Base-by-base conservation (phyloP, 2,329 filamentous ascomycete genomes). In the Penicillium hordei region DNA sequence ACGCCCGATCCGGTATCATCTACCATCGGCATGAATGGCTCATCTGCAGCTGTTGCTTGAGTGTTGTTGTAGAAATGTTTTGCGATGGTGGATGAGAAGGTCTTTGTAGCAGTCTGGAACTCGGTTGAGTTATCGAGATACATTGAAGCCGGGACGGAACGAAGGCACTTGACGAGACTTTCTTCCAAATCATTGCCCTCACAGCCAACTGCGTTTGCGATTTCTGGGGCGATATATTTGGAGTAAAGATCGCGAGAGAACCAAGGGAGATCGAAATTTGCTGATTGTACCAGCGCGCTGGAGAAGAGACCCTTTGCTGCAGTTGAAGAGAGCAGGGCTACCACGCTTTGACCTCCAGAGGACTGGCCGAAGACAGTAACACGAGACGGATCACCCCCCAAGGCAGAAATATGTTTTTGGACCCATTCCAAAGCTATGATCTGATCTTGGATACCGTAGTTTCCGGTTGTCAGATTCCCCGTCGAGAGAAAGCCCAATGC, bases 301-400 rank as follows among this genome's bases (percentile, higher is more conserved):
- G 67, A 66, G 56, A 71, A 70, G 39, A 69, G 65, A 5, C 68
- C 68, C 1, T 58, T 60, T 3, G 69, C 68, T 4, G 60, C 60
- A 7, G 58, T 59, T 2, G 68, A 70, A 19, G 66, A 69, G 9
- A 71, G 58, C 46, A 70, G 42, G 1, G 69, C 69, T 7, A 65
- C 58, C 10, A 86, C 83, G 38, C 82, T 83, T n/a, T 82, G 84
- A 3, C 77, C 85, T 13, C 73, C 73, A 13, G 73, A 71, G 7
- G 68, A 72, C 59, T 74, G 70, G 1, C 72, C 73, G 38, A 74
- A 74, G 48, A 75, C 70, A 27, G 72, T 74, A 34, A 75, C 66
- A 17, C 64, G 67, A 1, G 56, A 52, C 0, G 71, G 68, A 55
- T 74, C 70, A 13, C 73, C 67, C 17, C 67, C 67, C n/a, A 70